These are phyloP conservation scores for Trypanosoma vivax DNA, from an alignment of 208 protist genomes.

Conservation along the genomic window DNA sequence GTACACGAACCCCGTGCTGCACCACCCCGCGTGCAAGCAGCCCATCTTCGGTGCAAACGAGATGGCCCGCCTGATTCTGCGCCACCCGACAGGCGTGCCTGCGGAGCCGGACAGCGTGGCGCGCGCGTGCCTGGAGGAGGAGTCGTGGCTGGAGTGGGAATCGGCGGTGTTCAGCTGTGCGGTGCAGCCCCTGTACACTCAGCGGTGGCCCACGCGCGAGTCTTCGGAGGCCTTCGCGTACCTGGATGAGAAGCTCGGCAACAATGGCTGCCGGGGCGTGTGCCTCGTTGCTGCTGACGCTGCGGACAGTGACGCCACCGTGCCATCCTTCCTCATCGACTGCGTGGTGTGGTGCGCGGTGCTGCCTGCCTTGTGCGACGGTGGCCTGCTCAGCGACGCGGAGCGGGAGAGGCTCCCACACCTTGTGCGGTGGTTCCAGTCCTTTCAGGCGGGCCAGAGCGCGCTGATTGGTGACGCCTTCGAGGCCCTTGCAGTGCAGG, in stretches of 20 bases:
- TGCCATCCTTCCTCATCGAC: constrained; percentile 61
- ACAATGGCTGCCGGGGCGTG: constrained; percentile 28
- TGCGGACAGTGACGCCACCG: neutral
- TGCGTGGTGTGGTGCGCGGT: constrained; percentile 62
- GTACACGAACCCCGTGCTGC: constrained; percentile 54
- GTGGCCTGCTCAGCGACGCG: constrained; percentile 46
- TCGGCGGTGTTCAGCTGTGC: constrained; percentile 49
- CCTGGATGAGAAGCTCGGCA: constrained; percentile 41
- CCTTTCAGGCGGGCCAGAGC: constrained; percentile 43
- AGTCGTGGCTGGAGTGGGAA: constrained; percentile 83
- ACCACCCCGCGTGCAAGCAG: constrained; percentile 37
- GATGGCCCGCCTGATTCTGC: constrained; percentile 37
- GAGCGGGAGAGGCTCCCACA: constrained; percentile 41
- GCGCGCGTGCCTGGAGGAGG: constrained; percentile 45
- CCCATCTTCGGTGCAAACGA: constrained; percentile 69
- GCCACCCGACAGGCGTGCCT: neutral
- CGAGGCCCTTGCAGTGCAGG: constrained; percentile 70
- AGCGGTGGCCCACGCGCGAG: constrained; percentile 48
- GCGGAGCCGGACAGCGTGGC: neutral
- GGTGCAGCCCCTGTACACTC: constrained; percentile 62
- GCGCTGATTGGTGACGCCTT: constrained; percentile 52
- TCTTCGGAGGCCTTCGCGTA: constrained; percentile 40
- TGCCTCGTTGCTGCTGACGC: constrained; percentile 6
- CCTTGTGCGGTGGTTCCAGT: constrained; percentile 68
- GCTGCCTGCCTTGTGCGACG: constrained; percentile 76